A percentile compares a stretch with the other conserved stretches of the same genome.
Evolutionary conservation across 257 asterid genomes (phyloP).

Genomic region (Oldenlandia corymbosa): DNA sequence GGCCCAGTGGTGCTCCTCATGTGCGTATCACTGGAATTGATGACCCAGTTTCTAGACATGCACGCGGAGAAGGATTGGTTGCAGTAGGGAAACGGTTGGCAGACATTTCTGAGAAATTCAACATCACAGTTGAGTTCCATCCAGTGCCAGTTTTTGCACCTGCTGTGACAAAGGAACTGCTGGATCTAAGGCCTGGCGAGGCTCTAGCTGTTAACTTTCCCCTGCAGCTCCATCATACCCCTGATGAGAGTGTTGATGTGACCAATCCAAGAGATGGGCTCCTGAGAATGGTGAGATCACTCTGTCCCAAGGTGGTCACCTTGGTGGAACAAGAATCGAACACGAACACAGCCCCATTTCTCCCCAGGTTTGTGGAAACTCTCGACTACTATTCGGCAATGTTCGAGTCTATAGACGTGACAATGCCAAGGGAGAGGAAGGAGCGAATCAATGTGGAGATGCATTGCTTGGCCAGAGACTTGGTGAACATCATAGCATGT

Average conservation of each 20-base stretch:
- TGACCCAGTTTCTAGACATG: constrained; percentile 72
- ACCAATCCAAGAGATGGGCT: constrained; percentile 82
- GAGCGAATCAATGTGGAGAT: constrained; percentile 88
- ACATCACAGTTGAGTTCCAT: constrained; percentile 69
- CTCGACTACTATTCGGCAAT: constrained; percentile 74
- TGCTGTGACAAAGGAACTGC: constrained; percentile 58
- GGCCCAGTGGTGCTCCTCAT: constrained; percentile 81
- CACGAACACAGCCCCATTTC: constrained; percentile 78
- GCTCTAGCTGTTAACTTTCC: constrained; percentile 83
- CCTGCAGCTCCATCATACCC: constrained; percentile 83
- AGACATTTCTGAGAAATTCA: constrained; percentile 58
- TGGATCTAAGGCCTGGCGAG: constrained; percentile 68
- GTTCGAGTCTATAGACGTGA: constrained; percentile 80
- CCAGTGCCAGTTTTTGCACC: constrained; percentile 74
- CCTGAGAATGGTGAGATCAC: constrained; percentile 66
- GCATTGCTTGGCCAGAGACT: constrained; percentile 83
- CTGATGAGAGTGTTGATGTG: constrained; percentile 86
- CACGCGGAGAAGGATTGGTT: constrained; percentile 70
- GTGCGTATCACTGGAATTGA: constrained; percentile 95
- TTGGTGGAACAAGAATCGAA: constrained; percentile 90
- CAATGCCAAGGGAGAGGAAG: constrained; percentile 62
- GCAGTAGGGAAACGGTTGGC: constrained; percentile 49
- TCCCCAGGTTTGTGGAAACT: constrained; percentile 60
- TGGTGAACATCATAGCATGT: constrained; percentile 87
- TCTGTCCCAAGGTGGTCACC: constrained; percentile 68